These are phyloP conservation scores for Metschnikowia sp. DNA, from an alignment of 805 yeast genomes.

Conservation along the genomic window DNA sequence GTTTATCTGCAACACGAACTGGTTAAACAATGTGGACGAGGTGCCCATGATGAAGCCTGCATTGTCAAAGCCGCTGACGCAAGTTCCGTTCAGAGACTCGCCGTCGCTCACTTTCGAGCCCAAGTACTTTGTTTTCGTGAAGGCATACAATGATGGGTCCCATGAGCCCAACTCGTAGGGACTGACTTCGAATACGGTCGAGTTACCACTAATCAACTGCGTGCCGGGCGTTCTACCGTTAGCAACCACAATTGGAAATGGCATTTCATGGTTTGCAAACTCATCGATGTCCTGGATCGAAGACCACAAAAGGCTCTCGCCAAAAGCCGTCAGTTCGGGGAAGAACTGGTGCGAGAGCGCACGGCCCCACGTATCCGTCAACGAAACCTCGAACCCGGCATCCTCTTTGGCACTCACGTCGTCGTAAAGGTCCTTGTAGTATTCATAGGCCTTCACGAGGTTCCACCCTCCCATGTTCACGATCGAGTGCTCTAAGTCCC, in stretches of 20 bases:
- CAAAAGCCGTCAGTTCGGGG: constrained; percentile 23
- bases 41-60: constrained; percentile 44
- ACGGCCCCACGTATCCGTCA: constrained; percentile 44
- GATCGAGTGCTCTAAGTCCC: constrained; percentile 32
- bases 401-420: constrained; percentile 30
- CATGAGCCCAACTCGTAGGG: constrained; percentile 69
- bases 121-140: constrained; percentile 63
- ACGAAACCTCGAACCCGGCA: constrained; percentile 35
- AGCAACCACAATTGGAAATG: constrained; percentile 39
- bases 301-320: constrained; percentile 32
- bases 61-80: constrained; percentile 73
- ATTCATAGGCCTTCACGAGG: constrained; percentile 13
- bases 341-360: constrained; percentile 41
- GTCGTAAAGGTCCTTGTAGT: constrained; percentile 27
- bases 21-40: constrained; percentile 37
- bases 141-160: constrained; percentile 71
- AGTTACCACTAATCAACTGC: constrained; percentile 28
- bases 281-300: constrained; percentile 22
- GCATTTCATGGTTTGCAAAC: constrained; percentile 33
- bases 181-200: constrained; percentile 38
- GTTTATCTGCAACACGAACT: constrained; percentile 25
- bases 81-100: constrained; percentile 41
- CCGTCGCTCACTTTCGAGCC: constrained; percentile 70
- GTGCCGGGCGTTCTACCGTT: constrained; percentile 38
- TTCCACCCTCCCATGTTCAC: constrained; percentile 26